Conservation (phyloP, 306 rosid genomes). For the Inga oerstediana region DNA sequence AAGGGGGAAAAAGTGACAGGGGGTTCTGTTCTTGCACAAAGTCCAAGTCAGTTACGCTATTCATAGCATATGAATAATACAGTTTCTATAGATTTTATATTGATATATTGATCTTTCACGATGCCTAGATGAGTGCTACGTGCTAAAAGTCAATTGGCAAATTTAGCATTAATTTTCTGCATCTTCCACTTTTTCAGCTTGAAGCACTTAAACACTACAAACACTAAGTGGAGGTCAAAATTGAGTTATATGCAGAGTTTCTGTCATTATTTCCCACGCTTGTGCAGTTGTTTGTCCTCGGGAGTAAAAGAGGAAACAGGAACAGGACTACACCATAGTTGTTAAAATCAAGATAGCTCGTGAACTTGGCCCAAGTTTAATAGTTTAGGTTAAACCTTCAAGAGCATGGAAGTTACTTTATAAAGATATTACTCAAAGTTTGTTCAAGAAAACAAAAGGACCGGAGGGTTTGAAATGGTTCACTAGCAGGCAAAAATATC, state of each 20-base stretch:
- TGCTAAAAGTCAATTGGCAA: neutral
- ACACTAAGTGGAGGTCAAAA: neutral
- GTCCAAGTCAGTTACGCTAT: no score
- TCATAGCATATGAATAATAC: neutral
- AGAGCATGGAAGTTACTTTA: neutral
- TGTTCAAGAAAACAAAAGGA: neutral
- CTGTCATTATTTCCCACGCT: neutral
- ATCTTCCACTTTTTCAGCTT: neutral
- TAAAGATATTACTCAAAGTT: slow-evolving; percentile 3
- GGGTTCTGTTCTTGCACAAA: neutral
- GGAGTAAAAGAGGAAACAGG: neutral
- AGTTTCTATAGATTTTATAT: no score
- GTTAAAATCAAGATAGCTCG: neutral
- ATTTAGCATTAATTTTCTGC: neutral
- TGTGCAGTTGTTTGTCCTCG: neutral
- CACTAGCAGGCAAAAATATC: neutral
- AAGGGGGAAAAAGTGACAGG: neutral
- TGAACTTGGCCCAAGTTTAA: neutral
- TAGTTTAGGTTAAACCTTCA: neutral
- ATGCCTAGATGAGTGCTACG: neutral
- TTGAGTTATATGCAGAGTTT: neutral
- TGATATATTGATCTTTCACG: neutral
- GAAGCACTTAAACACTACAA: neutral
- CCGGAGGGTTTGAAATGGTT: neutral
- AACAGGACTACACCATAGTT: neutral